Conservation (phyloP, 2,329 filamentous ascomycete genomes). For the Zymoseptoria tritici region DNA sequence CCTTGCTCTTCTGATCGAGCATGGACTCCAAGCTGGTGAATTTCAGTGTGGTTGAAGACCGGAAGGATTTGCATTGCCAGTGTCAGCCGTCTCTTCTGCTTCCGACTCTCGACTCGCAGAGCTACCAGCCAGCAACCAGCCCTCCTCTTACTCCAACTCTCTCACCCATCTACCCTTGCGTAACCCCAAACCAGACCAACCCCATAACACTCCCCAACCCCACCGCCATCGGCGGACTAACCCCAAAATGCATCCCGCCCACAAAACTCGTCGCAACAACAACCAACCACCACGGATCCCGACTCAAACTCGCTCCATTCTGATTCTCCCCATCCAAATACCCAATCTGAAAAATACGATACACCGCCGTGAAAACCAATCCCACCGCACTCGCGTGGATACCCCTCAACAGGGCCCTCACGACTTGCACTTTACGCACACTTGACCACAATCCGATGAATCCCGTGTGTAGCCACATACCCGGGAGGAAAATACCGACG, state of each 20-base stretch:
- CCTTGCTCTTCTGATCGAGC: too few species aligned
- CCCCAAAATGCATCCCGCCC: conserved; percentile 34
- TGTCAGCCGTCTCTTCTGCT: too few species aligned
- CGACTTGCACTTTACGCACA: conserved; percentile 29
- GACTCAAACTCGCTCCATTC: conserved; percentile 31
- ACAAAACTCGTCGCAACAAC: conserved; percentile 36
- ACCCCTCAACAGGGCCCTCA: conserved; percentile 32
- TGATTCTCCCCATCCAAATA: conserved; percentile 33
- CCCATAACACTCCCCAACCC: conserved; percentile 34
- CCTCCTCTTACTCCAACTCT: too few species aligned
- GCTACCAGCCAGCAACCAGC: too few species aligned
- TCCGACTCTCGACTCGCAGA: too few species aligned
- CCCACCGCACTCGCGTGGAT: conserved; percentile 39
- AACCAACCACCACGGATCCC: conserved; percentile 42
- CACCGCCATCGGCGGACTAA: conserved; percentile 35
- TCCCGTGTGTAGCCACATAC: conserved; percentile 32
- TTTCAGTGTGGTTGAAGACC: too few species aligned
- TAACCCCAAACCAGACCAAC: conserved; percentile 31
- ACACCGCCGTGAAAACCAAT: conserved; percentile 39
- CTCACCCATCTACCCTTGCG: background rate
- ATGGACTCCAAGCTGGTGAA: too few species aligned
- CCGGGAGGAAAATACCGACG: conserved; percentile 37
- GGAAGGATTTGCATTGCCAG: too few species aligned
- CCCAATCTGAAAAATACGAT: conserved; percentile 39
- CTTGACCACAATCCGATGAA: conserved; percentile 34